Conservation (phyloP, 306 rosid species). For the Boehmeria nivea region DNA sequence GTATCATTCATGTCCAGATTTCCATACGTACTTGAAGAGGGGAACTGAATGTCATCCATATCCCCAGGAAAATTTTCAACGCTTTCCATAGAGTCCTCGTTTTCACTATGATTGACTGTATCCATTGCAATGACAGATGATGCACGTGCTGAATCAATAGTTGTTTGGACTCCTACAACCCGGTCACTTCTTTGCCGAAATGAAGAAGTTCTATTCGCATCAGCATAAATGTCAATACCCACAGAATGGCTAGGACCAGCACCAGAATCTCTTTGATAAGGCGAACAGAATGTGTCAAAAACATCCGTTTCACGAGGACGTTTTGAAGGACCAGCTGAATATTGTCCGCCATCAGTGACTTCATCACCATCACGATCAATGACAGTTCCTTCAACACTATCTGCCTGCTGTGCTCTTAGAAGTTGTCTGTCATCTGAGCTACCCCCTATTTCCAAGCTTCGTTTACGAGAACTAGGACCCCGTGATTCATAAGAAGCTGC, state of each 20-base stretch:
- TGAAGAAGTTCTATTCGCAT: conserved; percentile 56
- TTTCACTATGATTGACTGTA: conserved; percentile 65
- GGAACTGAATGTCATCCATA: conserved; percentile 86
- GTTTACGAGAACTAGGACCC: conserved; percentile 95
- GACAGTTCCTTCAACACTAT: conserved; percentile 97
- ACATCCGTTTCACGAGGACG: conserved; percentile 80
- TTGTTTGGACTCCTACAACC: conserved; percentile 52
- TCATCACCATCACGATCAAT: conserved; percentile 97
- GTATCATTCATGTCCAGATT: conserved; percentile 85
- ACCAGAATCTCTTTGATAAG: conserved; percentile 69
- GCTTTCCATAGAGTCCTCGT: conserved; percentile 95
- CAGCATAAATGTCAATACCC: conserved; percentile 65
- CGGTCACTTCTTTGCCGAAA: conserved; percentile 71
- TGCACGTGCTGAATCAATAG: conserved; percentile 87
- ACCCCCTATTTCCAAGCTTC: conserved; percentile 83
- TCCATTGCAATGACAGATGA: conserved; percentile 99
- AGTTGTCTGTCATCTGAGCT: conserved; percentile 71
- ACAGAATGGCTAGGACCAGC: conserved; percentile 93
- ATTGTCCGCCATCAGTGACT: conserved; percentile 80
- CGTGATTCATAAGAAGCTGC: conserved; percentile 96
- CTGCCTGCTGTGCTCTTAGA: conserved; percentile 84
- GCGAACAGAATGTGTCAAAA: conserved; percentile 66
- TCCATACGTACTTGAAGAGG: conserved; percentile 84
- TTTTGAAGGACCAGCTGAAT: conserved; percentile 93
- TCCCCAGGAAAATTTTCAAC: conserved; percentile 91